Conservation (phyloP, 495 filamentous ascomycete genomes). For the Viridothelium virens region DNA sequence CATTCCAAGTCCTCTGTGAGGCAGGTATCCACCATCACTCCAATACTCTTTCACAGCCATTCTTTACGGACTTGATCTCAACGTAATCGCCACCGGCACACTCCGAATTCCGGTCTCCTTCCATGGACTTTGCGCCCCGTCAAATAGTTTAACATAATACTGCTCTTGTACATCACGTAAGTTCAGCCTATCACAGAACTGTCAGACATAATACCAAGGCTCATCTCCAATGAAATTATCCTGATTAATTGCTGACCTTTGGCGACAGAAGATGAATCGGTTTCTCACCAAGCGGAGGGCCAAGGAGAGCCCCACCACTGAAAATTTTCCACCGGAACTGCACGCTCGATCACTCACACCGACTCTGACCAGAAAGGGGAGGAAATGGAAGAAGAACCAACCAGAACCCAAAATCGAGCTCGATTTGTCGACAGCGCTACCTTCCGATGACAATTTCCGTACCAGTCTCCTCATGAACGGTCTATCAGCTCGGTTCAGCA, state of each 20-base stretch:
- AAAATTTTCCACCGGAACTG: neutral
- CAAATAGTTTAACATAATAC: neutral
- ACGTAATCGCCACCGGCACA: no score
- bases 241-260: neutral
- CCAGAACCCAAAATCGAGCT: slow-evolving; percentile 55
- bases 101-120: neutral
- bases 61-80: neutral
- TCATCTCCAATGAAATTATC: no score
- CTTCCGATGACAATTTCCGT: slow-evolving; percentile 83
- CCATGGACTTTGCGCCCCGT: neutral
- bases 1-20: slow-evolving; percentile 10
- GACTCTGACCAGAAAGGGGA: slow-evolving; percentile 31
- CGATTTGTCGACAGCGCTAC: slow-evolving; percentile 66
- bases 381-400: slow-evolving; percentile 49
- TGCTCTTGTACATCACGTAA: neutral
- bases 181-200: neutral
- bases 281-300: slow-evolving; percentile 35
- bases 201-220: neutral
- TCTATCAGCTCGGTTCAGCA: slow-evolving; percentile 89
- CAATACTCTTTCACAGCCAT: neutral
- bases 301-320: slow-evolving; percentile 17
- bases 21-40: neutral
- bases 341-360: neutral
- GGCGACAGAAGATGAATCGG: slow-evolving; percentile 31
- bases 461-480: slow-evolving; percentile 95